These are phyloP conservation scores for Phytopythium montanum DNA, from an alignment of 352 stramenopile genomes.

Conservation along the genomic window DNA sequence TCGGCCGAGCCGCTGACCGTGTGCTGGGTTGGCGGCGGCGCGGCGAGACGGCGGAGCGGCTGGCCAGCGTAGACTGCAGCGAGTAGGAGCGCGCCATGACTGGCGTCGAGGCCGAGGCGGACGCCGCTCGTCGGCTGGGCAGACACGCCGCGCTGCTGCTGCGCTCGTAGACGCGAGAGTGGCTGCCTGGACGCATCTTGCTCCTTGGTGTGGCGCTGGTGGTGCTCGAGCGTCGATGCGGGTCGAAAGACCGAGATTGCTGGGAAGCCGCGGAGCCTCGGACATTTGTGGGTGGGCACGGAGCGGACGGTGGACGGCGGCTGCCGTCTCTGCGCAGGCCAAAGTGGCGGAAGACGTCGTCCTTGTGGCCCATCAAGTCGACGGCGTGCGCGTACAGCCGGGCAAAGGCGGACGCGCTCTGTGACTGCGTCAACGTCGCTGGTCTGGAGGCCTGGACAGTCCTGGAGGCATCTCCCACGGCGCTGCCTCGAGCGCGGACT, in stretches of 20 bases:
- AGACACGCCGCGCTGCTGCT: slow-evolving; percentile 22
- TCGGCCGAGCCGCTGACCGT: background rate
- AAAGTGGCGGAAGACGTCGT: slow-evolving; percentile 57
- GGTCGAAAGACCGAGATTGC: background rate
- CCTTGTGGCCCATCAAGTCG: slow-evolving; percentile 51
- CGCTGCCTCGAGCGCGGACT: background rate
- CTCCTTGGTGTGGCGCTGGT: background rate
- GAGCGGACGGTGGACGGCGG: background rate
- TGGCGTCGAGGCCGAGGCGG: slow-evolving; percentile 1
- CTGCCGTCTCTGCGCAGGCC: slow-evolving; percentile 25
- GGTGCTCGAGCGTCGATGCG: background rate
- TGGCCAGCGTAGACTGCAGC: slow-evolving; percentile 35
- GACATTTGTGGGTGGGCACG: background rate
- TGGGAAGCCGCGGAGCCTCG: background rate
- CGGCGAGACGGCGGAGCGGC: slow-evolving; percentile 30
- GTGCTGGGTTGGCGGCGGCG: background rate
- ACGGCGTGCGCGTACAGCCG: slow-evolving; percentile 58
- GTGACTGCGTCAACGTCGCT: background rate
- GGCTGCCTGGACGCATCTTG: background rate
- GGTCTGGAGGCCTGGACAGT: slow-evolving; percentile 1
- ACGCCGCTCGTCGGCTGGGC: slow-evolving; percentile 12
- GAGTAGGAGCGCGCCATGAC: slow-evolving; percentile 28
- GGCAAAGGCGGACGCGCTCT: slow-evolving; percentile 25
- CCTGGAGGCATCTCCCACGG: background rate
- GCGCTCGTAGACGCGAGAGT: slow-evolving; percentile 7